Evolutionary conservation across 768 basidiomycete genomes (phyloP).

Genomic region (Rhodotorula graminis): DNA sequence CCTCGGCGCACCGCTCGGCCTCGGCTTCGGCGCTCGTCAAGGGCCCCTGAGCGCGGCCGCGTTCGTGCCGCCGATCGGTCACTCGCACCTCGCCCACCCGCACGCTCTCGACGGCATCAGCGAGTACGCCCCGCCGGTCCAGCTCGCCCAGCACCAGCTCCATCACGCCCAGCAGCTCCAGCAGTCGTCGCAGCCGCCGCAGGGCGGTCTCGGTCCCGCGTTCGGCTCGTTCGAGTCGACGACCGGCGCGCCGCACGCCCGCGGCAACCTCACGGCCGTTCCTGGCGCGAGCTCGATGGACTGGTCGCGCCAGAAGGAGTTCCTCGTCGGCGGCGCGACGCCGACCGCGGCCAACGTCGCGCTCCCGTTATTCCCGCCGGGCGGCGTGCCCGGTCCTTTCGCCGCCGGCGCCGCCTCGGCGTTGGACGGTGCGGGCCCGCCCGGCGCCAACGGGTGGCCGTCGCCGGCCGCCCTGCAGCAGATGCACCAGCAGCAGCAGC

Average conservation of each 20-base stretch:
- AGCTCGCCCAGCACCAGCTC: not conserved
- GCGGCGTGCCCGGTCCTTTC: constrained; percentile 12
- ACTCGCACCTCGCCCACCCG: constrained; percentile 42
- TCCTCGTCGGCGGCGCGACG: constrained; percentile 18
- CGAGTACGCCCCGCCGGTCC: constrained; percentile 14
- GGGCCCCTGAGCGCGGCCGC: constrained; percentile 56
- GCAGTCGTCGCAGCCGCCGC: constrained; percentile 5
- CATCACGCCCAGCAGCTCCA: constrained; percentile 21
- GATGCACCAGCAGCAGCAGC: constrained; percentile 25
- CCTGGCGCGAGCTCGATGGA: constrained; percentile 20
- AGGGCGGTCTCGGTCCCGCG: not conserved
- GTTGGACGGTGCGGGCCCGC: not conserved
- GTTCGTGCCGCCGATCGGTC: constrained; percentile 52
- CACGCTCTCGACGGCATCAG: constrained; percentile 21
- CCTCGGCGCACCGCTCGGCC: not conserved
- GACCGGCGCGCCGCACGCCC: not conserved
- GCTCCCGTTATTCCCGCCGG: not conserved
- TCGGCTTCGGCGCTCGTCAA: not conserved
- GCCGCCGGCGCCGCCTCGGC: constrained; percentile 8
- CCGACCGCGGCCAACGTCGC: not conserved
- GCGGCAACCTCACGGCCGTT: constrained; percentile 27
- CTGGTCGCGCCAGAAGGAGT: constrained; percentile 35
- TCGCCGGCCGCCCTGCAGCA: constrained; percentile 26
- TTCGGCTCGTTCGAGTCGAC: not conserved
- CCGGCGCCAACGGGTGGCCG: not conserved